Base-by-base conservation (phyloP, 257 asterid genomes). In the Verbascum thapsus region DNA sequence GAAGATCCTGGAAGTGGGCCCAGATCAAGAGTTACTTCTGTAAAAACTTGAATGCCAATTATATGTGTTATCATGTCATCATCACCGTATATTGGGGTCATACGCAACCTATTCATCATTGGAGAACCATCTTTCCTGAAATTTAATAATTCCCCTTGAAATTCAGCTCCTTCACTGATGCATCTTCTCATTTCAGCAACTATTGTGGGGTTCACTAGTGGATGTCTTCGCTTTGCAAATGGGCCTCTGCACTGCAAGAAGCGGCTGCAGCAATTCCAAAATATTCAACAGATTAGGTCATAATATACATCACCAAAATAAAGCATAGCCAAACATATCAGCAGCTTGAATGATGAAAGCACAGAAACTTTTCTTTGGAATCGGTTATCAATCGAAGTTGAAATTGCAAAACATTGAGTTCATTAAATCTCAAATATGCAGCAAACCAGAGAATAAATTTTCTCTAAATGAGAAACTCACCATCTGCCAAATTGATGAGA, bases 1-100 rank as follows among this genome's bases (percentile, higher is more conserved):
- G 87, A 76, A 63, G 85, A 81, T 67, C 90, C 90, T n/a, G 84
- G 89, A 72, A 87, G 85, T 5, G 95, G 95, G 35, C 90, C 95
- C 66, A 87, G 78, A 69, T 90, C 95, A 66, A 87, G 78, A 51
- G 81, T 66, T 66, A 76, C 80, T 72, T 83, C 91, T 53, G 82
- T 80, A 59, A 87, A 87, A 72, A 74, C 74, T 73, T 85, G 97
- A 53, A 90, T 83, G 68, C 85, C 97, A 61, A 90, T 83, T 17
- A 90, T 41, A 72, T 87, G 85, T 0, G 85, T 80, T 76, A 80
- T 60, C 8, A 72, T 76, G 3, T 74, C 77, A 45, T 80, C 83
- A 32, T 80, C 85, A 48, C 78, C 86, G 6, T 77, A 74, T 45
- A 80, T 77, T 9, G 86, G 83, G 58, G 83, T 74, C 78, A 74